These are phyloP conservation scores for Hippophae gyantsensis DNA, from an alignment of 306 rosid genomes.

Conservation along the genomic window DNA sequence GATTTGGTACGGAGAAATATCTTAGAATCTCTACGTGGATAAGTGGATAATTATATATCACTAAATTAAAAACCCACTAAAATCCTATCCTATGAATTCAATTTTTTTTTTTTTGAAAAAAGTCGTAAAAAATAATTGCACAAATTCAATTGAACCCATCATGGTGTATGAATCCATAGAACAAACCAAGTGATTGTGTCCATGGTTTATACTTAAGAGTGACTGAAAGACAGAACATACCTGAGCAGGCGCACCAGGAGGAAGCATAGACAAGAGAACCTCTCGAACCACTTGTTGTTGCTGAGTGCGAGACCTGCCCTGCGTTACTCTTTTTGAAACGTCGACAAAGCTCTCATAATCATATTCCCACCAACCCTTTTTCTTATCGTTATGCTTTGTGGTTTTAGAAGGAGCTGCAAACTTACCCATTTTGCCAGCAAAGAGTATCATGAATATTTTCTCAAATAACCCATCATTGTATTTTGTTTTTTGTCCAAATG, in stretches of 20 bases:
- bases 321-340: conserved; percentile 75
- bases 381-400: background rate
- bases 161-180: too few relatives aligned
- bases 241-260: conserved; percentile 99
- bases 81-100: too few relatives aligned
- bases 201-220: too few relatives aligned
- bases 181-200: too few relatives aligned
- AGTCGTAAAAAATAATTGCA: too few relatives aligned
- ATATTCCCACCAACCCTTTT: conserved; percentile 33
- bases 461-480: conserved; percentile 69
- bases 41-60: too few relatives aligned
- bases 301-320: conserved; percentile 65
- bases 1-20: too few relatives aligned
- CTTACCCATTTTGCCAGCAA: conserved; percentile 67
- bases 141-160: too few relatives aligned
- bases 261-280: conserved; percentile 89
- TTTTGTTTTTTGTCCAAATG: conserved; percentile 62
- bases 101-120: too few relatives aligned
- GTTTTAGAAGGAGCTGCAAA: conserved; percentile 26
- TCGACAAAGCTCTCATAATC: conserved; percentile 81
- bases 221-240: conserved; percentile 13
- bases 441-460: conserved; percentile 69
- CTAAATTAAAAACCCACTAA: too few relatives aligned
- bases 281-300: conserved; percentile 79
- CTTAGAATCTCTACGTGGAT: too few relatives aligned